phyloP scores from a whole-genome alignment of 495 filamentous ascomycete genomes.

The Xylaria venustula region DNA sequence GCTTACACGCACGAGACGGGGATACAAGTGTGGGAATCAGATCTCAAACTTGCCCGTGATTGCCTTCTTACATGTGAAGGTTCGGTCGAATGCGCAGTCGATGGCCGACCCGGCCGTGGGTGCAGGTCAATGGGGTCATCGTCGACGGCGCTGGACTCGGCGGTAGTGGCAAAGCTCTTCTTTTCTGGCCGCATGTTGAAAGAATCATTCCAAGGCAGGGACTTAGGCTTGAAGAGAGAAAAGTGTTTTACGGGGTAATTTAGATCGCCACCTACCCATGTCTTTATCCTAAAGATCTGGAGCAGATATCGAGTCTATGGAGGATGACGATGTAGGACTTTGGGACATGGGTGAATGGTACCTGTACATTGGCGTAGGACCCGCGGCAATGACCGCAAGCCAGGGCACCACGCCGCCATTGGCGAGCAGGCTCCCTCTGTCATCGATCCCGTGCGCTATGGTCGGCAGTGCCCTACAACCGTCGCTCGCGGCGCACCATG shows the following conservation, averaged over 20 bases:
- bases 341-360: constrained; percentile 25
- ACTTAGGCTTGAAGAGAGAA: constrained; percentile 25
- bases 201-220: constrained; percentile 14
- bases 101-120: constrained; percentile 23
- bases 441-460: constrained; percentile 23
- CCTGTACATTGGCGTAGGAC: constrained; percentile 30
- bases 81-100: constrained; percentile 11
- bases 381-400: constrained; percentile 31
- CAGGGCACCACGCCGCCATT: constrained; percentile 27
- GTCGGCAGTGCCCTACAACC: constrained; percentile 32
- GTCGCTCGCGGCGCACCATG: constrained; percentile 34
- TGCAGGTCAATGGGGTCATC: constrained; percentile 22
- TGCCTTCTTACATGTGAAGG: constrained; percentile 19
- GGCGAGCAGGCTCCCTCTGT: constrained; percentile 33
- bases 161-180: constrained; percentile 24
- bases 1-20: constrained; percentile 36
- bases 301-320: constrained; percentile 28
- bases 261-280: constrained; percentile 32
- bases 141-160: constrained; percentile 24
- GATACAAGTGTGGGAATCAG: constrained; percentile 17
- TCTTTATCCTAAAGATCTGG: constrained; percentile 33
- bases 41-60: constrained; percentile 23
- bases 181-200: constrained; percentile 27
- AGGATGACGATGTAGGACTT: constrained; percentile 38
- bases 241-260: constrained; percentile 24